These are phyloP conservation scores for Fusarium sp. DNA, from an alignment of 2,329 filamentous ascomycete genomes.

Conservation along the genomic window DNA sequence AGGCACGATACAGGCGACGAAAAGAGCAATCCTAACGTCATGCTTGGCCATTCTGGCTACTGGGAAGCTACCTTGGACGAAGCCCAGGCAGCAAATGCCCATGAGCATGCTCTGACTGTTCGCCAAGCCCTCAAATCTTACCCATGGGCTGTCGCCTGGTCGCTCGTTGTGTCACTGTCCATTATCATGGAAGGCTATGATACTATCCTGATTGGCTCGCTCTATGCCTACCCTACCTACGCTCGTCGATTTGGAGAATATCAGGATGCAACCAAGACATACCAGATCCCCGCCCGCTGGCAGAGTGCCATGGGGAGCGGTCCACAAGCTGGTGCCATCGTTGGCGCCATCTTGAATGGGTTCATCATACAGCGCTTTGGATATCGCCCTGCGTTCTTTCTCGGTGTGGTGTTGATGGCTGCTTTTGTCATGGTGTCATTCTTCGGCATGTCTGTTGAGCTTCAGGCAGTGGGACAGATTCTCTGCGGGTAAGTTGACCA, in stretches of 20 bases:
- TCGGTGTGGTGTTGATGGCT: not conserved
- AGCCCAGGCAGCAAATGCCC: not conserved
- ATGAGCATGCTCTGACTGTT: not conserved
- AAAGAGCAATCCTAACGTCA: accelerated
- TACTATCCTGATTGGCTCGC: not conserved
- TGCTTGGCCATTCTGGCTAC: not conserved
- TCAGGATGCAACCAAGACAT: not conserved
- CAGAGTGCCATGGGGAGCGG: not conserved
- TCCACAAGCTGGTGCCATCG: not conserved
- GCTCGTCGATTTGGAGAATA: not conserved
- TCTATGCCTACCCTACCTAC: not conserved
- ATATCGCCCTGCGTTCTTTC: not conserved
- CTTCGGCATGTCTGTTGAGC: not conserved
- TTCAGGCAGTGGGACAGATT: not conserved
- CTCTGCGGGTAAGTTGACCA: not conserved
- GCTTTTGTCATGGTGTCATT: not conserved
- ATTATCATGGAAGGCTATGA: not conserved
- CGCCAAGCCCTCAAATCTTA: not conserved
- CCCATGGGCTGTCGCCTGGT: not conserved
- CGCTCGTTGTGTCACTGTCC: not conserved
- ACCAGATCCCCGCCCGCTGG: not conserved
- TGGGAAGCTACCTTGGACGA: not conserved
- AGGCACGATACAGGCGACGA: not conserved
- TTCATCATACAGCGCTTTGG: not conserved
- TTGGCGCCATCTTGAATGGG: not conserved